phyloP scores from a whole-genome alignment of 306 rosid species.

The Echinosophora koreensis region DNA sequence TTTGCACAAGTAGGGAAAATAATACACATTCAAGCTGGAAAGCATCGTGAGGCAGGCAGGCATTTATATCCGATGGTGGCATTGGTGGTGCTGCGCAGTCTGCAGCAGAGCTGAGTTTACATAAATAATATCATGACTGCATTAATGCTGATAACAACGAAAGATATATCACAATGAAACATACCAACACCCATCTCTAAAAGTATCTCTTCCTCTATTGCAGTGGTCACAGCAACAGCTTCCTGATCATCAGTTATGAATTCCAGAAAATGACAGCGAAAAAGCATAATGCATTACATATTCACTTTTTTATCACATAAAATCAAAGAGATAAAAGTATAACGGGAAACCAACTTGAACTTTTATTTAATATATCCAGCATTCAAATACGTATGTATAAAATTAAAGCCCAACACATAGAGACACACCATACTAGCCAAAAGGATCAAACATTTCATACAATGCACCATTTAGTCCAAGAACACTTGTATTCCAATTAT shows the following conservation, averaged over 20 bases:
- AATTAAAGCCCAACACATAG: background rate
- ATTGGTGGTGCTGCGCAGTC: background rate
- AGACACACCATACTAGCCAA: background rate
- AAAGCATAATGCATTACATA: constrained; percentile 19
- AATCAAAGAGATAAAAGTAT: background rate
- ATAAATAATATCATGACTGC: background rate
- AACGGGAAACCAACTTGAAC: background rate
- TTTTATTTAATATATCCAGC: background rate
- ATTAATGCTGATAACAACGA: background rate
- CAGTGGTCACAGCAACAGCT: constrained; percentile 89
- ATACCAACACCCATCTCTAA: constrained; percentile 87
- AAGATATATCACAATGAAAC: constrained; percentile 28
- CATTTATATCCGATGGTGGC: background rate
- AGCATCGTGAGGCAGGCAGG: constrained; percentile 12
- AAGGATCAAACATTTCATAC: background rate
- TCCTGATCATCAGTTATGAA: constrained; percentile 60
- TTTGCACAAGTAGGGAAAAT: background rate
- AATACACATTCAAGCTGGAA: background rate
- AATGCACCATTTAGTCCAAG: background rate
- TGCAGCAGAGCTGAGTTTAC: background rate
- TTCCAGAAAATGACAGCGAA: constrained; percentile 33
- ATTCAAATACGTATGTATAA: background rate
- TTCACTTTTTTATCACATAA: background rate
- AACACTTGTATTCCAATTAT: constrained; percentile 7
- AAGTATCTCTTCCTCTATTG: constrained; percentile 87